Evolutionary conservation across 2,329 filamentous ascomycete genomes (phyloP).

Genomic region (Clonostachys chloroleuca): DNA sequence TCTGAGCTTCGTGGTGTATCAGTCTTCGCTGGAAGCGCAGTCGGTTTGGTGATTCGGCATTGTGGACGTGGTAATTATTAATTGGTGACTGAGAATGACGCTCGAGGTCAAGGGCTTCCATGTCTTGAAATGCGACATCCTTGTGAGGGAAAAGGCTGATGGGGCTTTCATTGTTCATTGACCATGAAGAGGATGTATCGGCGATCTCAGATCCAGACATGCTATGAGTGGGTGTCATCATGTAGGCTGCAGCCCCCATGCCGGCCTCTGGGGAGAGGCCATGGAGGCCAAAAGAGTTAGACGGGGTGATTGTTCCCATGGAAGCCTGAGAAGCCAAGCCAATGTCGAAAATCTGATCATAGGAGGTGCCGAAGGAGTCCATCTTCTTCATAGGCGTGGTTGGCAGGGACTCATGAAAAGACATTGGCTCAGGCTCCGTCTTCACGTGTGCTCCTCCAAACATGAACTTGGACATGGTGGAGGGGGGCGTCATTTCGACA

Average conservation of each 20-base stretch:
- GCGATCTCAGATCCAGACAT: conserved; percentile 30
- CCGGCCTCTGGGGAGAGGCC: conserved; percentile 23
- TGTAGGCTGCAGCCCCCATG: conserved; percentile 24
- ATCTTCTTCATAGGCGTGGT: conserved; percentile 29
- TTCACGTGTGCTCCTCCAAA: conserved; percentile 20
- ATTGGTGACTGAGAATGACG: conserved; percentile 27
- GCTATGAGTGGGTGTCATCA: conserved; percentile 33
- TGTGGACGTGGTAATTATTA: conserved; percentile 16
- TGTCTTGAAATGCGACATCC: conserved; percentile 17
- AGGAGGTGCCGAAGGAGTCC: conserved; percentile 26
- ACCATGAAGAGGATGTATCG: conserved; percentile 30
- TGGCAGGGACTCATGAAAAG: conserved; percentile 21
- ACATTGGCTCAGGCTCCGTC: conserved; percentile 23
- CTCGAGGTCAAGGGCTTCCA: conserved; percentile 26
- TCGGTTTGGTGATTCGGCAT: conserved; percentile 18
- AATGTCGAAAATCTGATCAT: conserved; percentile 32
- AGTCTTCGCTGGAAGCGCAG: conserved; percentile 30
- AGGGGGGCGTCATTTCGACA: conserved; percentile 28
- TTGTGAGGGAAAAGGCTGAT: conserved; percentile 31
- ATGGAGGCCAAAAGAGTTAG: conserved; percentile 26
- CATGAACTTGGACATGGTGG: conserved; percentile 25
- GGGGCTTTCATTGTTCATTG: conserved; percentile 32
- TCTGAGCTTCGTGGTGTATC: conserved; percentile 34
- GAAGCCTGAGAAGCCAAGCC: conserved; percentile 22
- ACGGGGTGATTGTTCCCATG: conserved; percentile 30